A percentile compares a stretch with the other conserved stretches of the same genome.
Evolutionary conservation across 768 basidiomycete species (phyloP).

Genomic region (Mycena indigotica): DNA sequence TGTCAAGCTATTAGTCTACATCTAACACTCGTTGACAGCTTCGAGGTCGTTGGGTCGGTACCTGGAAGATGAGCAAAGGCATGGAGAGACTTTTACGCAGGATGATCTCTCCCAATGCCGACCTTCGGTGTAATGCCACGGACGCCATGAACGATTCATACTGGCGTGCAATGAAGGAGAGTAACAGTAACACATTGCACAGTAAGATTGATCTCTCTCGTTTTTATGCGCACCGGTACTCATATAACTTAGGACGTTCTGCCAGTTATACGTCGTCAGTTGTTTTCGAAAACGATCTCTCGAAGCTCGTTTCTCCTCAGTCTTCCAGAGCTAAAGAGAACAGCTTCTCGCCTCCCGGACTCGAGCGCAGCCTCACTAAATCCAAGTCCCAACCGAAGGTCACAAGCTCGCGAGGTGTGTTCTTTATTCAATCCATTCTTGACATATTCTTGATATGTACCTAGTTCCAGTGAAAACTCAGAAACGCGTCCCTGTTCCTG

Average conservation of each 20-base stretch:
- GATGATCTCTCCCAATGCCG: conserved; percentile 84
- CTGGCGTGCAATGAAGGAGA: conserved; percentile 49
- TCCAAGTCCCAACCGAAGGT: conserved; percentile 51
- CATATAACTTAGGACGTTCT: conserved; percentile 41
- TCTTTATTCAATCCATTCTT: background rate
- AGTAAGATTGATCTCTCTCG: conserved; percentile 34
- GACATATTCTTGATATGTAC: background rate
- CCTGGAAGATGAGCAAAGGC: conserved; percentile 67
- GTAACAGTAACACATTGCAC: conserved; percentile 37
- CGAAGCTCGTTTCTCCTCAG: conserved; percentile 41
- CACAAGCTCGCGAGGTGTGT: conserved; percentile 39
- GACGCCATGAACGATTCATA: conserved; percentile 69
- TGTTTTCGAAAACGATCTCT: conserved; percentile 52
- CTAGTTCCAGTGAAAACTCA: conserved; percentile 34
- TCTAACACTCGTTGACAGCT: conserved; percentile 42
- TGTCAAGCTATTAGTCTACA: background rate
- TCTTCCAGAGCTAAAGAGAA: conserved; percentile 33
- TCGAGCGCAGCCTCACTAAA: conserved; percentile 34
- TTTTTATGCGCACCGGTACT: conserved; percentile 9
- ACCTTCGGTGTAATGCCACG: conserved; percentile 69
- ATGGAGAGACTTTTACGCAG: conserved; percentile 69
- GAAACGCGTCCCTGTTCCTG: conserved; percentile 40
- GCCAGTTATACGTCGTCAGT: conserved; percentile 50
- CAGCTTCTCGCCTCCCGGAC: conserved; percentile 39
- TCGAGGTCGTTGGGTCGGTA: conserved; percentile 85